Conservation (phyloP, 805 yeast genomes). For the Metschnikowia similis region DNA sequence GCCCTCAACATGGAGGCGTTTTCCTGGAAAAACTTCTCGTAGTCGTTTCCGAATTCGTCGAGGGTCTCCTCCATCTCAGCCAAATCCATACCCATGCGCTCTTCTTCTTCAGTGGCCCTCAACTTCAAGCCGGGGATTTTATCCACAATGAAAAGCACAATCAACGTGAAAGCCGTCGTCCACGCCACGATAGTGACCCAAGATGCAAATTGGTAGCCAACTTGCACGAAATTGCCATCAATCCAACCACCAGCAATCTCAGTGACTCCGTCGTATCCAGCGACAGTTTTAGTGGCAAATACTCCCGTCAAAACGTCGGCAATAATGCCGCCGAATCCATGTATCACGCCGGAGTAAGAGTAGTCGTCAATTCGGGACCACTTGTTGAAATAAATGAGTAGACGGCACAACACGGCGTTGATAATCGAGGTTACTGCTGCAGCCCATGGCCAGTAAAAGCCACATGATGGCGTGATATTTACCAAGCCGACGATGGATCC, state of each 20-base stretch:
- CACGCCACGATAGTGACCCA: constrained; percentile 41
- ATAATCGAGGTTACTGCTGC: constrained; percentile 41
- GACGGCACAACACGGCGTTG: constrained; percentile 36
- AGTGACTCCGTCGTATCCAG: constrained; percentile 42
- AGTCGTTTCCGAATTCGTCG: constrained; percentile 37
- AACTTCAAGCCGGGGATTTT: constrained; percentile 48
- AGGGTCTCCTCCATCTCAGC: constrained; percentile 48
- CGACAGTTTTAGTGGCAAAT: constrained; percentile 42
- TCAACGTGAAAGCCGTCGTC: constrained; percentile 41
- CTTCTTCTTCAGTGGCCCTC: constrained; percentile 43
- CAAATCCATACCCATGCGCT: constrained; percentile 49
- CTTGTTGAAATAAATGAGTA: constrained; percentile 30
- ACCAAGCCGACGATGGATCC: constrained; percentile 46
- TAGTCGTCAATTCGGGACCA: constrained; percentile 45
- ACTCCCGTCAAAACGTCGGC: constrained; percentile 42
- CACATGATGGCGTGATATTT: constrained; percentile 46
- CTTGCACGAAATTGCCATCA: constrained; percentile 41
- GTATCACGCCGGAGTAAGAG: constrained; percentile 42
- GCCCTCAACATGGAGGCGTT: constrained; percentile 18
- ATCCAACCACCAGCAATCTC: constrained; percentile 46
- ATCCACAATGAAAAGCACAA: constrained; percentile 45
- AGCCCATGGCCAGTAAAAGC: constrained; percentile 44
- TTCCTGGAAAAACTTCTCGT: constrained; percentile 22
- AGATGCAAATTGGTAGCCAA: constrained; percentile 45
- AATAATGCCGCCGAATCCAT: constrained; percentile 46